phyloP scores from a whole-genome alignment of 1,284 basidiomycete species.

The Ceratobasidium sp. region DNA sequence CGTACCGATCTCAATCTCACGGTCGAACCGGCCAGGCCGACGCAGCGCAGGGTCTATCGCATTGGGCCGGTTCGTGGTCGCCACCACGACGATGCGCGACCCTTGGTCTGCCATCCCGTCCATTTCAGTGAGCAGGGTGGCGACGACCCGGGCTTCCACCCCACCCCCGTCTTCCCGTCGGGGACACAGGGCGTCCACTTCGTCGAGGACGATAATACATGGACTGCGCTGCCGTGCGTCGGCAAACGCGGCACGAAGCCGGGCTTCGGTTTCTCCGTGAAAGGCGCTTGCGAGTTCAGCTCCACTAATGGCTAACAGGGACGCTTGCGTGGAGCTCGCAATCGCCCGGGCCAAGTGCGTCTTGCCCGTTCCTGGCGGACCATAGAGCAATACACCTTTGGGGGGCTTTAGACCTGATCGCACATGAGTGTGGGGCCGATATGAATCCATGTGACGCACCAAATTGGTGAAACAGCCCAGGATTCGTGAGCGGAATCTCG shows the following conservation, averaged over 20 bases:
- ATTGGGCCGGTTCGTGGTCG: slow-evolving; percentile 96
- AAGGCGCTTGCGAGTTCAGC: slow-evolving; percentile 94
- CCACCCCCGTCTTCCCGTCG: slow-evolving; percentile 84
- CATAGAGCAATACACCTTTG: slow-evolving; percentile 87
- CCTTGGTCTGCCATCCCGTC: slow-evolving; percentile 75
- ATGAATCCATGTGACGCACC: slow-evolving; percentile 54
- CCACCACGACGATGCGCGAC: slow-evolving; percentile 86
- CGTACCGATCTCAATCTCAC: slow-evolving; percentile 99
- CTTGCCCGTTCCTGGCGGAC: slow-evolving; percentile 94
- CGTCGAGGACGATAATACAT: slow-evolving; percentile 93
- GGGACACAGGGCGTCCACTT: slow-evolving; percentile 95
- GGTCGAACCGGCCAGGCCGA: slow-evolving; percentile 92
- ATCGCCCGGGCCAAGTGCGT: slow-evolving; percentile 92
- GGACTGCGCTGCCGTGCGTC: slow-evolving; percentile 84
- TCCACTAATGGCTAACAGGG: slow-evolving; percentile 89
- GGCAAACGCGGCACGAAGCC: slow-evolving; percentile 86
- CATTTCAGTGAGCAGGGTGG: slow-evolving; percentile 92
- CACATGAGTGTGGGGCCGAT: not conserved
- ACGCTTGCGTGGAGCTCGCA: slow-evolving; percentile 64
- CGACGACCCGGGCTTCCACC: slow-evolving; percentile 95
- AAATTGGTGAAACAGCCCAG: slow-evolving; percentile 88
- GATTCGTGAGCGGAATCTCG: slow-evolving; percentile 89
- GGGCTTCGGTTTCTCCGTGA: slow-evolving; percentile 95
- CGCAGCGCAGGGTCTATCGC: slow-evolving; percentile 95
- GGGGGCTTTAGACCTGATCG: slow-evolving; percentile 81